Base-by-base conservation (phyloP, 2,329 filamentous ascomycete genomes). In the Sporothrix curviconia region DNA sequence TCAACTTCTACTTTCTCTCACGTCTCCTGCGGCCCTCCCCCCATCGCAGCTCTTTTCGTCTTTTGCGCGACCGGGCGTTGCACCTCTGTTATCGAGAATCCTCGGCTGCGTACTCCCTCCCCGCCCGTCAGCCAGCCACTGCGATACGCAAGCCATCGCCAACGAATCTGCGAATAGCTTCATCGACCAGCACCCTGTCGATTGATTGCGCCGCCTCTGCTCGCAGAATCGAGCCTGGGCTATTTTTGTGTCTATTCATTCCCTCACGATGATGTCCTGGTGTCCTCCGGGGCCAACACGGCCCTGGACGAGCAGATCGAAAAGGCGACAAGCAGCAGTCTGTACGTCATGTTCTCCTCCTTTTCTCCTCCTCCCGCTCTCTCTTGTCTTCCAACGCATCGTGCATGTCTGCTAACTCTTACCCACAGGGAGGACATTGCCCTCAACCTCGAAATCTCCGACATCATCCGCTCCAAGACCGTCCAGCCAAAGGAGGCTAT, bases 401-500 rank as follows among this genome's bases (percentile, higher is more conserved):
- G 9, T 19, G 14, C 17, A 14, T 11, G 8, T 55, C 25, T n/a
- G 7, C 34, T 17, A 19, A 25, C 51, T 4, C 14, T 52, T 19
- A 42, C 46, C 3, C 34, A 17, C 66, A 95, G 90, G 65, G 92
- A 99, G 75, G 92, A 99, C 69, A 97, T 99, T 71, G 88, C 94
- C 40, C 83, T 96, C 65, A 97, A 97, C 71, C 85, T 99, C 68
- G 94, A 99, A 74, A 97, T 99, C 66, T 96, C 92, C 71, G 94
- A 99, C 76, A 79, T 95, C 66, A 96, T 99, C 72, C 85, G 94
- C 66, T 97, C 92, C 68, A 97, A 97, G 78, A 95, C 91, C 17
- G 92, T 99, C 52, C 91, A 92, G 71, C 92, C 94, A 55, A 96
- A 92, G 73, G 94, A 99, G 74, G 94, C 94, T 61, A 99, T 99